Conservation (phyloP, 2,329 filamentous ascomycete genomes). For the Cladosporium sphaerospermum region DNA sequence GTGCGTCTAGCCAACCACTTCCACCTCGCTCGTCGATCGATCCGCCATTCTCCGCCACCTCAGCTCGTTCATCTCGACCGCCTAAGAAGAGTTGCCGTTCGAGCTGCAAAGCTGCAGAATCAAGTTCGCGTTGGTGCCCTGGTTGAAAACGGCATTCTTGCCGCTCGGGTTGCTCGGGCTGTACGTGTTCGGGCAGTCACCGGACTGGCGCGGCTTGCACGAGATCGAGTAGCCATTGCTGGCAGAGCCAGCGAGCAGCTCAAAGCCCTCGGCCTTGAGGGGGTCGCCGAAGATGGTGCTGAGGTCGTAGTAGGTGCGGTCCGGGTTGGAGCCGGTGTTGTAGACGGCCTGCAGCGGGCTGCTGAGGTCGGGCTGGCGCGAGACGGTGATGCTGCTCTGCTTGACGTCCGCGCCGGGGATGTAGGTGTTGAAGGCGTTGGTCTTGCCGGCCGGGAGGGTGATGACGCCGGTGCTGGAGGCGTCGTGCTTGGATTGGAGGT, state of each 20-base stretch:
- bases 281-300: slow-evolving; percentile 10
- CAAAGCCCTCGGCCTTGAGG: slow-evolving; percentile 6
- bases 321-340: slow-evolving; percentile 10
- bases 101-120: slow-evolving; percentile 11
- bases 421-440: slow-evolving; percentile 5
- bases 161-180: slow-evolving; percentile 8
- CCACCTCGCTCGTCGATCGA: background rate
- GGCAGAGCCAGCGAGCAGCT: slow-evolving; percentile 5
- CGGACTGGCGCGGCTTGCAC: background rate
- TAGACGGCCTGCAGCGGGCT: slow-evolving; percentile 10
- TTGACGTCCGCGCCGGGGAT: slow-evolving; percentile 9
- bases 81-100: slow-evolving; percentile 9
- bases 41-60: background rate
- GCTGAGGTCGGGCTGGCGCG: slow-evolving; percentile 9
- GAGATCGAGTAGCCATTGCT: slow-evolving; percentile 6
- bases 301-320: slow-evolving; percentile 12
- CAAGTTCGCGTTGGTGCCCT: slow-evolving; percentile 10
- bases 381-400: slow-evolving; percentile 5
- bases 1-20: background rate
- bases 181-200: slow-evolving; percentile 12
- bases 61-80: background rate
- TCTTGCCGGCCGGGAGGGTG: slow-evolving; percentile 6
- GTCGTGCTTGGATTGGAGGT: slow-evolving; percentile 8
- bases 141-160: slow-evolving; percentile 11
- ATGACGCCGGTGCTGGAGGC: slow-evolving; percentile 4